These are phyloP conservation scores for Seminavis robusta DNA, from an alignment of 108 stramenopile species.

Conservation along the genomic window DNA sequence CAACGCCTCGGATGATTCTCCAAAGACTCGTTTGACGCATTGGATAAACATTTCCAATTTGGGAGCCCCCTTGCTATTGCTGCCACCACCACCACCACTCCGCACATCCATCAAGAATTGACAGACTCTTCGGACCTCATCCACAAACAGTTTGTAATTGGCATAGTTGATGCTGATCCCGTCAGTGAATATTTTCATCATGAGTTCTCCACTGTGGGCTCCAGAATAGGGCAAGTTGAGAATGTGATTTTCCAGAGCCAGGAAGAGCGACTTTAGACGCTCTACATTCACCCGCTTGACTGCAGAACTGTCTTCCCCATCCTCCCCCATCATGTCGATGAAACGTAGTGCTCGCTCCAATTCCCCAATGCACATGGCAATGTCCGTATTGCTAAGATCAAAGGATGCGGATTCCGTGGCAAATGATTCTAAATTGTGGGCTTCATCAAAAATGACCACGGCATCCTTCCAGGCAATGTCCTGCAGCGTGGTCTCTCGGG, in stretches of 20 bases:
- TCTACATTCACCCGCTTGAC: conserved; percentile 63
- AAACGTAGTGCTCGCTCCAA: conserved; percentile 54
- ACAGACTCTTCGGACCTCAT: conserved; percentile 55
- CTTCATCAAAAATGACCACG: conserved; percentile 97
- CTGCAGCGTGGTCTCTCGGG: conserved; percentile 61
- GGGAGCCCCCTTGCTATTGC: conserved; percentile 48
- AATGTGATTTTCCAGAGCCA: conserved; percentile 76
- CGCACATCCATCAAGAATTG: conserved; percentile 74
- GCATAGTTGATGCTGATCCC: conserved; percentile 71
- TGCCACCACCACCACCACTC: conserved; percentile 27
- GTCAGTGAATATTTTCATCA: conserved; percentile 74
- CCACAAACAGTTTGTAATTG: conserved; percentile 59
- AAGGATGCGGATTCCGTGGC: conserved; percentile 93
- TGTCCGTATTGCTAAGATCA: conserved; percentile 77
- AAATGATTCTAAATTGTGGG: conserved; percentile 98
- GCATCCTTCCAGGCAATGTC: conserved; percentile 84
- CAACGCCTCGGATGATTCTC: conserved; percentile 54
- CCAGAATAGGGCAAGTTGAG: conserved; percentile 27
- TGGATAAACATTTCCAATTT: conserved; percentile 64
- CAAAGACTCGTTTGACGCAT: conserved; percentile 79
- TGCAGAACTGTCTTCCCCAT: conserved; percentile 9
- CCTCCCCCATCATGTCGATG: conserved; percentile 27
- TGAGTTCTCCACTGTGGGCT: conserved; percentile 74
- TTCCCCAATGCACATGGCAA: conserved; percentile 79
- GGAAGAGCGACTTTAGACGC: conserved; percentile 69